A percentile compares a stretch with the other conserved stretches of the same genome.
These are phyloP conservation scores for Calonectria fujianensis DNA, from an alignment of 2,329 filamentous ascomycete genomes.

Conservation along the genomic window DNA sequence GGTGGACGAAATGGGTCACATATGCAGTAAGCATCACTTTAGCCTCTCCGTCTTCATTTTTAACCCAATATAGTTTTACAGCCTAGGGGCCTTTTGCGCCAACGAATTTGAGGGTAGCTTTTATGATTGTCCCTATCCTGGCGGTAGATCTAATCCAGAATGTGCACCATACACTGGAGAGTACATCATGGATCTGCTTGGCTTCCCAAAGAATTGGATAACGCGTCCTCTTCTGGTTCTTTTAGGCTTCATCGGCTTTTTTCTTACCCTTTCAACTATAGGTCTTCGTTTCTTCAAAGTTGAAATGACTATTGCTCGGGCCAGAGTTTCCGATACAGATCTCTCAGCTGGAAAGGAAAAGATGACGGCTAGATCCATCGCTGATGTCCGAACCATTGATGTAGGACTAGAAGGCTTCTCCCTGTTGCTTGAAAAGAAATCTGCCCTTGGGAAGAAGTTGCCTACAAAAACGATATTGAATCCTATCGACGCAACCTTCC, in stretches of 20 bases:
- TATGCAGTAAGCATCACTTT: slow-evolving; percentile 68
- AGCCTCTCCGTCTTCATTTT: not conserved
- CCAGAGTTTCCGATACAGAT: slow-evolving; percentile 75
- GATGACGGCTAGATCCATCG: slow-evolving; percentile 72
- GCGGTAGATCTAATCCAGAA: slow-evolving; percentile 77
- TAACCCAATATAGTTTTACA: slow-evolving; percentile 73
- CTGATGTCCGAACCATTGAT: slow-evolving; percentile 76
- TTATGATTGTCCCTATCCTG: slow-evolving; percentile 81
- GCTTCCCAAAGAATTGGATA: slow-evolving; percentile 81
- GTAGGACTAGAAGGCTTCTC: slow-evolving; percentile 79
- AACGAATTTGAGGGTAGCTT: slow-evolving; percentile 85
- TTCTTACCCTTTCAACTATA: slow-evolving; percentile 76
- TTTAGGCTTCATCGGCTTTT: slow-evolving; percentile 77
- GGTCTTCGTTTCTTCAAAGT: slow-evolving; percentile 79
- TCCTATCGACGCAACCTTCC: slow-evolving; percentile 80
- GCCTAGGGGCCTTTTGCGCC: slow-evolving; percentile 80
- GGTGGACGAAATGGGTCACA: slow-evolving; percentile 83
- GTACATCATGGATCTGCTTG: slow-evolving; percentile 81
- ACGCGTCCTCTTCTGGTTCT: slow-evolving; percentile 79
- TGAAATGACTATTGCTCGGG: slow-evolving; percentile 81
- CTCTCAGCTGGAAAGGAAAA: slow-evolving; percentile 83
- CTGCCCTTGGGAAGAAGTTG: slow-evolving; percentile 69
- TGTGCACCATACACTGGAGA: slow-evolving; percentile 82
- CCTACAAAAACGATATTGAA: slow-evolving; percentile 78
- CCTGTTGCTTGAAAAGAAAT: slow-evolving; percentile 78